Percentiles rank a stretch among this genome's conserved stretches.
Conservation (phyloP, 805 yeast genomes). For the Teunomyces tritomae region DNA sequence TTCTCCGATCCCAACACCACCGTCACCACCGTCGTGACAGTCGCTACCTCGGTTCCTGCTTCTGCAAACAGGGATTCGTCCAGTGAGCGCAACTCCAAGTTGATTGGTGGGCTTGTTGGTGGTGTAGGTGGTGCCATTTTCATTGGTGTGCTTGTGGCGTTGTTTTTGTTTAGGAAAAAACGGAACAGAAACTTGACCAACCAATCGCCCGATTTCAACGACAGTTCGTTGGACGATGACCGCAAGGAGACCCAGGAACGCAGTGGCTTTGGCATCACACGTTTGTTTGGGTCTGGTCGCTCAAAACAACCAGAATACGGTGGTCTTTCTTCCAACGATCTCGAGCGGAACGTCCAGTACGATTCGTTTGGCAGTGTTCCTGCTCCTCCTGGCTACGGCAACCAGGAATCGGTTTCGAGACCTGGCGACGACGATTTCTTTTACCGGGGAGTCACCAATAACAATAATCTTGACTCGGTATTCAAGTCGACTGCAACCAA, state of each 20-base stretch:
- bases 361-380: constrained; percentile 13
- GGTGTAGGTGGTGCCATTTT: constrained; percentile 45
- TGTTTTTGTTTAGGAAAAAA: constrained; percentile 34
- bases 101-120: constrained; percentile 47
- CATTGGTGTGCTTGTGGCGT: constrained; percentile 35
- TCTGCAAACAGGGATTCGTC: constrained; percentile 9
- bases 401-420: constrained; percentile 9
- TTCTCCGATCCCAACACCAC: constrained; percentile 32
- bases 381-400: constrained; percentile 6
- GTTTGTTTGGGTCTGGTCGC: constrained; percentile 26
- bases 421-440: constrained; percentile 31
- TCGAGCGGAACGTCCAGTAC: constrained; percentile 20
- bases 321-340: constrained; percentile 14
- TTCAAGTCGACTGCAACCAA: constrained; percentile 18
- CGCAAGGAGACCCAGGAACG: constrained; percentile 11
- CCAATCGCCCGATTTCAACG: constrained; percentile 45
- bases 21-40: constrained; percentile 37
- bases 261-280: constrained; percentile 24
- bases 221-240: constrained; percentile 21
- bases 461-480: constrained; percentile 40
- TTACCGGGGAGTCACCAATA: constrained; percentile 44
- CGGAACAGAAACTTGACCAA: constrained; percentile 31
- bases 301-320: neutral
- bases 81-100: constrained; percentile 26
- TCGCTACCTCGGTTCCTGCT: constrained; percentile 31